A percentile compares a stretch with the other conserved stretches of the same genome.
Evolutionary conservation across 805 yeast species (phyloP).

Genomic region (Grigorovia yakushimaensis): DNA sequence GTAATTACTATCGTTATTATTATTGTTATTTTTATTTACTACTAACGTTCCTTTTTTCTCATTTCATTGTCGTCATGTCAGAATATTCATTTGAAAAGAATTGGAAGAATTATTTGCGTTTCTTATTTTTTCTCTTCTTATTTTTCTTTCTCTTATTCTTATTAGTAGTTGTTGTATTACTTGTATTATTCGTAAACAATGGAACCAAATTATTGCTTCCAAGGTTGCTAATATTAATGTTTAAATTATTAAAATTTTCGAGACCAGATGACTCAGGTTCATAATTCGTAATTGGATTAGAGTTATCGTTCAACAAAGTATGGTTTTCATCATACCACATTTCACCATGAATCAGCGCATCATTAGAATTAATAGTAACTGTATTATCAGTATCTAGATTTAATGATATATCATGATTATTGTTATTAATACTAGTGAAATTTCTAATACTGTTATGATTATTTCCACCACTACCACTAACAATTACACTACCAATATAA

Average conservation of each 20-base stretch:
- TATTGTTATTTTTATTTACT: too few species aligned
- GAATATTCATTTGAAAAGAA: too few species aligned
- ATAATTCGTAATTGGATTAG: slow-evolving; percentile 8
- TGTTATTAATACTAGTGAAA: too few species aligned
- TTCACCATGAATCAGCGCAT: not conserved
- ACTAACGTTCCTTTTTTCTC: not conserved
- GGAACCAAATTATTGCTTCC: not conserved
- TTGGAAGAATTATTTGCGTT: slow-evolving; percentile 6
- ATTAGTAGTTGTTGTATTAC: not conserved
- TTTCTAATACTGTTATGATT: not conserved
- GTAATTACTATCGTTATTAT: not conserved
- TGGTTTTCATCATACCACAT: slow-evolving; percentile 41
- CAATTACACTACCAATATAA: slow-evolving; percentile 32
- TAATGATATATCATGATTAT: not conserved
- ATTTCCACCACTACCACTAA: not conserved
- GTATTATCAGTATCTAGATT: not conserved
- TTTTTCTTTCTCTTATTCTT: slow-evolving; percentile 10
- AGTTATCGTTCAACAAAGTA: not conserved
- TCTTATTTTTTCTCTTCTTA: slow-evolving; percentile 11
- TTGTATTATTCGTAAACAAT: not conserved
- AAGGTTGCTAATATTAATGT: not conserved
- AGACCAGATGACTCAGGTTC: slow-evolving; percentile 29
- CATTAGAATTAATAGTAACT: not conserved
- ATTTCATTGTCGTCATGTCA: too few species aligned
- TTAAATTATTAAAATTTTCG: slow-evolving; percentile 24